These are phyloP conservation scores for Maudiozyma bulderi DNA, from an alignment of 805 yeast genomes.

Conservation along the genomic window DNA sequence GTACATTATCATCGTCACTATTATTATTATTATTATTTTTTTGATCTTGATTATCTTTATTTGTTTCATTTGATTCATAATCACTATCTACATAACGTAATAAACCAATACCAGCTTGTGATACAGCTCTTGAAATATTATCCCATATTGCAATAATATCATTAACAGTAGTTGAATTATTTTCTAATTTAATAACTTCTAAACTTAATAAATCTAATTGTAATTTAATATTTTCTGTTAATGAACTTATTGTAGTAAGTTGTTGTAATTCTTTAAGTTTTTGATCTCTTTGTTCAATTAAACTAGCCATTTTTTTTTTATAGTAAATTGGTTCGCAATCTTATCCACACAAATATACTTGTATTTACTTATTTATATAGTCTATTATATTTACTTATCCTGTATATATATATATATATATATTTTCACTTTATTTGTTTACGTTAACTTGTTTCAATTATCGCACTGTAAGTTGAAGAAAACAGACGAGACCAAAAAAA, in stretches of 20 bases:
- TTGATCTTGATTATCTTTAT: not conserved
- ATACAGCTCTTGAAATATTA: conserved; percentile 23
- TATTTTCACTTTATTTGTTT: too few species aligned
- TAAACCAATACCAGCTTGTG: conserved; percentile 26
- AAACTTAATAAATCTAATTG: conserved; percentile 22
- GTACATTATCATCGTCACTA: conserved; percentile 25
- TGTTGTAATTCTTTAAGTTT: conserved; percentile 22
- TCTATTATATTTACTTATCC: too few species aligned
- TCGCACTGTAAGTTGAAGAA: too few species aligned
- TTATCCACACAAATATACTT: not conserved
- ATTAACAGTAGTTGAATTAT: conserved; percentile 20
- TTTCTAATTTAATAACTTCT: conserved; percentile 18
- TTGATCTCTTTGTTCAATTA: conserved; percentile 10
- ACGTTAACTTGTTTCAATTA: too few species aligned
- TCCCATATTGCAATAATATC: conserved; percentile 26
- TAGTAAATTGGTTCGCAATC: not conserved
- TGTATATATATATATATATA: too few species aligned
- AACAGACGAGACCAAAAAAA: too few species aligned
- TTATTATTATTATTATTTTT: conserved; percentile 11
- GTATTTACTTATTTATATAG: not conserved
- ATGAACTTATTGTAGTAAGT: conserved; percentile 17
- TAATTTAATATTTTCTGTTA: conserved; percentile 20
- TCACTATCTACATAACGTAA: conserved; percentile 26
- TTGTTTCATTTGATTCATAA: conserved; percentile 16
- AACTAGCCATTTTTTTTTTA: not conserved